These are phyloP conservation scores for Clarkia xantiana DNA, from an alignment of 345 rosid species.

Conservation along the genomic window DNA sequence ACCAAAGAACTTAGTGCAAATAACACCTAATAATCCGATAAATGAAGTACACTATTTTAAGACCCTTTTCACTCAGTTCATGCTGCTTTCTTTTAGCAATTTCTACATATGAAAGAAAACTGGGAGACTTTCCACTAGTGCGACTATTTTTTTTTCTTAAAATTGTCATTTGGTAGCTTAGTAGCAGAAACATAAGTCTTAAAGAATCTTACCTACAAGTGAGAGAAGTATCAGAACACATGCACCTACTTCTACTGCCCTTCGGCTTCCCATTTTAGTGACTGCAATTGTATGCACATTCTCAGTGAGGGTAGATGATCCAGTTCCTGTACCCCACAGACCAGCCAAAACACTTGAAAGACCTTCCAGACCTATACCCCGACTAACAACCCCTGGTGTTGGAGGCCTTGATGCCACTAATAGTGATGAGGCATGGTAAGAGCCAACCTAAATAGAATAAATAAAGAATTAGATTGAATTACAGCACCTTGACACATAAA, in stretches of 20 bases:
- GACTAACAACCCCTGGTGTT: constrained; percentile 74
- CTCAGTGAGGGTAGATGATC: constrained; percentile 86
- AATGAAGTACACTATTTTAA: no score
- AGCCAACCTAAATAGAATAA: constrained; percentile 57
- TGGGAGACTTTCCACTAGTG: no score
- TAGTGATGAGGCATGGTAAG: constrained; percentile 83
- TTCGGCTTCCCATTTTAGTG: constrained; percentile 97
- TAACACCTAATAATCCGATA: no score
- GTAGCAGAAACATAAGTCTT: no score
- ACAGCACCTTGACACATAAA: no score
- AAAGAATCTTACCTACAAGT: constrained; percentile 44
- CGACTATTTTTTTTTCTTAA: no score
- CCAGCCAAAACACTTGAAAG: constrained; percentile 82
- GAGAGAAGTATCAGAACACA: constrained; percentile 59
- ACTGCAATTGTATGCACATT: constrained; percentile 97
- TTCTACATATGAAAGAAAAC: no score
- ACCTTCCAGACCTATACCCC: constrained; percentile 96
- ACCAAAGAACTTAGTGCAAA: no score
- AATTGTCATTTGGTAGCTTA: no score
- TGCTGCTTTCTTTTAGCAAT: no score
- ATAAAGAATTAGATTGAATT: neutral
- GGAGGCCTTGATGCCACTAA: constrained; percentile 92
- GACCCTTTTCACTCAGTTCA: no score
- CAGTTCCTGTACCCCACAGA: constrained; percentile 97
- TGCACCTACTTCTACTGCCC: constrained; percentile 82